Evolutionary conservation across 306 rosid genomes (phyloP).

Genomic region (Vachellia collinsii): DNA sequence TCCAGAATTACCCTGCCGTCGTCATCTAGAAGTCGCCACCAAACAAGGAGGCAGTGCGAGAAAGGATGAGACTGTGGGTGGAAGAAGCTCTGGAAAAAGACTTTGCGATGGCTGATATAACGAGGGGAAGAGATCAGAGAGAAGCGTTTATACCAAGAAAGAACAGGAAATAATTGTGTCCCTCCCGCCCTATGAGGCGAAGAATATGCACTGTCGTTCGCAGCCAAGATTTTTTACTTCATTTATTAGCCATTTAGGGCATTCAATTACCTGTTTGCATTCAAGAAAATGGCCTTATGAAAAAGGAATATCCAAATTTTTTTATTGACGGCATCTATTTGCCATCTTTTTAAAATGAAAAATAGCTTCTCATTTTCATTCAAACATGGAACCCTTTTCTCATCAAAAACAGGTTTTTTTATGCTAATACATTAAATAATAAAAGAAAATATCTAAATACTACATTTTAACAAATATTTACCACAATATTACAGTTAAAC

Average conservation of each 20-base stretch:
- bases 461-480: no score
- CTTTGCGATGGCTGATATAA: neutral
- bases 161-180: neutral
- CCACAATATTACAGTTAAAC: no score
- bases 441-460: no score
- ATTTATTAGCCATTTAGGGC: neutral
- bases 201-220: neutral
- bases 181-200: neutral
- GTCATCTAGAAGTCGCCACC: neutral
- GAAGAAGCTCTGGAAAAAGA: neutral
- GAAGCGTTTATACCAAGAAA: neutral
- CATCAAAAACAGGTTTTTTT: no score
- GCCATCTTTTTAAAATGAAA: no score
- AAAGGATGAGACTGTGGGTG: neutral
- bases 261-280: no score
- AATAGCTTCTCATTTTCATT: no score
- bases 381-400: no score
- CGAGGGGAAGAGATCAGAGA: neutral
- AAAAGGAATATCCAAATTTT: no score
- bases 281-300: no score
- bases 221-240: neutral
- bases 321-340: no score
- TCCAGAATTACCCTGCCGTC: slow-evolving; percentile 30
- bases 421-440: no score
- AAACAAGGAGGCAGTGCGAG: neutral